A percentile compares a stretch with the other conserved stretches of the same genome.
Conservation (phyloP, 352 stramenopile genomes). For the Pythium diclinum region DNA sequence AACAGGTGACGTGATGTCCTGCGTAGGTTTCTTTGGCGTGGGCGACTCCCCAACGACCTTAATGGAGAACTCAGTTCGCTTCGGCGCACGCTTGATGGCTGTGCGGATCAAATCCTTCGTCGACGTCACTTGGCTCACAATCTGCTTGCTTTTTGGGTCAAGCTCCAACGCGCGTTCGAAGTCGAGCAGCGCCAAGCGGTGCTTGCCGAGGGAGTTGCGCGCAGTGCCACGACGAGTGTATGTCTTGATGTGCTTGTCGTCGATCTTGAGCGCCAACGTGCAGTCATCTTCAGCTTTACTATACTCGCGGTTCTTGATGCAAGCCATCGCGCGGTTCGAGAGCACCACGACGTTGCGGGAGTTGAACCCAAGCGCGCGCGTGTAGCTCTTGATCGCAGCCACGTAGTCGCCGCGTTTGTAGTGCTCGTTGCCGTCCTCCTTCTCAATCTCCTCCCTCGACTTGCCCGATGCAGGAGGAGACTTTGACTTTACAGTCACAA, state of each 20-base stretch:
- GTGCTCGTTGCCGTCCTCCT: constrained; percentile 90
- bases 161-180: constrained; percentile 59
- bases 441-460: constrained; percentile 67
- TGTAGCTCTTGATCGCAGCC: constrained; percentile 89
- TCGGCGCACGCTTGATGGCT: constrained; percentile 65
- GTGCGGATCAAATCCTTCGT: constrained; percentile 65
- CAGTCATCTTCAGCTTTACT: constrained; percentile 89
- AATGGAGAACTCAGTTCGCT: constrained; percentile 45
- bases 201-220: constrained; percentile 83
- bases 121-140: constrained; percentile 49
- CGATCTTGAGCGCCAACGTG: constrained; percentile 71
- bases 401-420: constrained; percentile 87
- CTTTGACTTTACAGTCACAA: background rate
- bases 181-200: constrained; percentile 79
- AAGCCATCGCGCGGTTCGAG: constrained; percentile 90
- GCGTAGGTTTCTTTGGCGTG: constrained; percentile 3
- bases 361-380: constrained; percentile 73
- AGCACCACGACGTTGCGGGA: constrained; percentile 69
- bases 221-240: constrained; percentile 78
- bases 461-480: constrained; percentile 7
- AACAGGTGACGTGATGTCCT: background rate
- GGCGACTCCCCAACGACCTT: constrained; percentile 33
- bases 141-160: constrained; percentile 75
- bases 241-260: constrained; percentile 85
- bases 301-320: constrained; percentile 86